Evolutionary conservation across 306 rosid species (phyloP), one percentile per base, ranked within the genome.

Genomic region (Cucumis melo): DNA sequence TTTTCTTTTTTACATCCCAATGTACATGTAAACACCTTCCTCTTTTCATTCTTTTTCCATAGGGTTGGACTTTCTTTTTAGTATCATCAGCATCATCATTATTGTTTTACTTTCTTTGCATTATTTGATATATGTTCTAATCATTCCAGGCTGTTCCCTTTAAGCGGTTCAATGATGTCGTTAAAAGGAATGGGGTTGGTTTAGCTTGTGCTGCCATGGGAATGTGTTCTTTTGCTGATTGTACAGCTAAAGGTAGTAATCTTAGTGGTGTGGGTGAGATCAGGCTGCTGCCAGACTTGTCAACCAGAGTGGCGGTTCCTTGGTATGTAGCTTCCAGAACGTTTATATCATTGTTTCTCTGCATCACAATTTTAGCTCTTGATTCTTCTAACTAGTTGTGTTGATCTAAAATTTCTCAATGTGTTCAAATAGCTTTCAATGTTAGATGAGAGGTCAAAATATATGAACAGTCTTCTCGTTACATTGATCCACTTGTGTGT

Each of bases 251-350:
- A 27, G 98, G 87, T 61, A 81, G 90, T 81, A 90, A 90, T 84
- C 84, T 93, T 72, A 83, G 77, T 29, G 84, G 88, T 13, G 93
- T 86, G 13, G 97, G 98, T 68, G 98, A 91, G 91, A 80, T 89
- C 81, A 91, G 92, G 82, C 81, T 93, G 53, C 74, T 86, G 53
- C 98, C 98, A 80, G 98, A 93, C 85, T 85, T 93, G 74, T 93
- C 91, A 62, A 90, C 98, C 76, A 84, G 55, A 81, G 51, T 78
- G 77, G 83, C 75, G 76, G 87, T 94, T 80, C 98, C 98, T 34
- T 94, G 98, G 98, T 94, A 90, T 76, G 38, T 3, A 15, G 46
- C 53, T 82, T 67, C 73, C 38, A 74, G 39, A 42, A 39, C 23
- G 51, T 21, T 65, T 80, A 72, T 79, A 77, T 34, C 53, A 63